These are phyloP conservation scores for Lipomyces yamadae DNA, from an alignment of 805 yeast genomes.

Conservation along the genomic window DNA sequence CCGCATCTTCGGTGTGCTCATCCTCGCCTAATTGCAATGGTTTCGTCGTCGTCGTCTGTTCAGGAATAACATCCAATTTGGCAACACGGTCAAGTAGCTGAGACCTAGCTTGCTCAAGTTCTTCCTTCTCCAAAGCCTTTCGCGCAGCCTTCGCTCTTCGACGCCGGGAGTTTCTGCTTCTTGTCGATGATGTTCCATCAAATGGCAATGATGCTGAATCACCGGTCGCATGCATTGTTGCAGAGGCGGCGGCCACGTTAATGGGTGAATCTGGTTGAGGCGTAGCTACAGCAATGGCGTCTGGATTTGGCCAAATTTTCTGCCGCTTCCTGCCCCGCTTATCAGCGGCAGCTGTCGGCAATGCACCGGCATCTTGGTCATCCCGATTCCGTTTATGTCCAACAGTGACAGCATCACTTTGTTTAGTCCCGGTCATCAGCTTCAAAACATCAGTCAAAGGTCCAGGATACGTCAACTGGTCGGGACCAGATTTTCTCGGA, in stretches of 20 bases:
- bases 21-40: background rate
- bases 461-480: background rate
- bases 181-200: conserved; percentile 4
- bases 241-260: background rate
- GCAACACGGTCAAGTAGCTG: background rate
- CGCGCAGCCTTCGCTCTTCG: conserved; percentile 10
- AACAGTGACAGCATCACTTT: background rate
- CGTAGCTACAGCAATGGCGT: background rate
- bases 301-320: background rate
- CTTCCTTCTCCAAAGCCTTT: background rate
- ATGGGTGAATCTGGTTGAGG: background rate
- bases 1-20: background rate
- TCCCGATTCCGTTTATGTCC: background rate
- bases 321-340: background rate
- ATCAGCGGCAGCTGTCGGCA: background rate
- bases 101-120: background rate
- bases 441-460: background rate
- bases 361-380: background rate
- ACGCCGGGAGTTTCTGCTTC: conserved; percentile 12
- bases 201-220: conserved; percentile 3
- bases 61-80: background rate
- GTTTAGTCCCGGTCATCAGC: background rate
- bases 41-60: background rate
- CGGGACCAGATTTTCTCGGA: background rate
- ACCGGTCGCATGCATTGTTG: background rate